Percentiles rank a stretch among this genome's conserved stretches.
Evolutionary conservation across 345 rosid genomes (phyloP).

Genomic region (Rubroshorea leprosula): DNA sequence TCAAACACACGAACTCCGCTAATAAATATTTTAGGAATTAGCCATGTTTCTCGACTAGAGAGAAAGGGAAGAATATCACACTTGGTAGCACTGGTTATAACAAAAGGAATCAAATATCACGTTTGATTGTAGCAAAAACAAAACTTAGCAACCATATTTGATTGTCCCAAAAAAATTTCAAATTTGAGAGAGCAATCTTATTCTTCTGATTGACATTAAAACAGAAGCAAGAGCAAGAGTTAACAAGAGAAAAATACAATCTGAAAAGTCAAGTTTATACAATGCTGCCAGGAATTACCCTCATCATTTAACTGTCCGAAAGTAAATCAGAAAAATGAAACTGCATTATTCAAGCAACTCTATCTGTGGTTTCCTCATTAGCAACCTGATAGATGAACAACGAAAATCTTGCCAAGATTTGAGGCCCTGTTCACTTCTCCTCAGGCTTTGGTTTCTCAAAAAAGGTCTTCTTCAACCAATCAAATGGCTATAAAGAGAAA

Average conservation of each 20-base stretch:
- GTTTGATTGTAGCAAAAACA: too few relatives aligned
- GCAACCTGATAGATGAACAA: neutral
- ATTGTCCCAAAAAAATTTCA: neutral
- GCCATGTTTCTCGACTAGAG: too few relatives aligned
- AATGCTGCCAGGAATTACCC: neutral
- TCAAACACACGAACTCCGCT: too few relatives aligned
- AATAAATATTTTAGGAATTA: too few relatives aligned
- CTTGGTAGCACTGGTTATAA: too few relatives aligned
- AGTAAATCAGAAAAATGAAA: neutral
- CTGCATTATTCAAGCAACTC: neutral
- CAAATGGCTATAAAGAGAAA: constrained; percentile 54
- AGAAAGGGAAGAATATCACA: too few relatives aligned
- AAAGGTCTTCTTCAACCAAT: constrained; percentile 87
- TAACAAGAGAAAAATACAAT: neutral
- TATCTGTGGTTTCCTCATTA: neutral
- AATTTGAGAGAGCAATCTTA: neutral
- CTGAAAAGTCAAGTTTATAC: too few relatives aligned
- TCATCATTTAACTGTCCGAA: neutral
- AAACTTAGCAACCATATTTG: too few relatives aligned
- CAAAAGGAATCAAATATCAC: too few relatives aligned
- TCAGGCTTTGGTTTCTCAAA: constrained; percentile 49
- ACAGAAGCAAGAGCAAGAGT: too few relatives aligned
- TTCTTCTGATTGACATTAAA: neutral
- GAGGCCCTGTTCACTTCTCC: neutral
- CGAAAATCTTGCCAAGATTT: neutral